These are phyloP conservation scores for Conidiobolus incongruus DNA, from an alignment of 371 early-diverging fungal species.

Conservation along the genomic window DNA sequence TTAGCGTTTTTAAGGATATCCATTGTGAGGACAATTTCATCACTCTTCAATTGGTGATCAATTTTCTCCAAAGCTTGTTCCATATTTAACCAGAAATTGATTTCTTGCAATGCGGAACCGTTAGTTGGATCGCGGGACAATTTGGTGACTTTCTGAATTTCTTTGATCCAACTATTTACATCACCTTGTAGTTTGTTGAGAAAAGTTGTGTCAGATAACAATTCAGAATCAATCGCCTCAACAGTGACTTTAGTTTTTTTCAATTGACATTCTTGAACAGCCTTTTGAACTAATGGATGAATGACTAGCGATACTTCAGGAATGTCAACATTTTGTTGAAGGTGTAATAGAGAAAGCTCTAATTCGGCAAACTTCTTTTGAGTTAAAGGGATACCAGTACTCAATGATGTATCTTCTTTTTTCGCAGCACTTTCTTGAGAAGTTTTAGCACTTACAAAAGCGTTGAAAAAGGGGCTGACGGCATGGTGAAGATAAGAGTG, in stretches of 20 bases:
- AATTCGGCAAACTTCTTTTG: conserved; percentile 97
- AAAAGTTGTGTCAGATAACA: conserved; percentile 60
- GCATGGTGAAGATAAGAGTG: conserved; percentile 85
- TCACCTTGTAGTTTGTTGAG: conserved; percentile 83
- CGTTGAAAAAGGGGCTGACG: conserved; percentile 91
- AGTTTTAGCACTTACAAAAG: conserved; percentile 58
- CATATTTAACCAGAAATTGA: conserved; percentile 96
- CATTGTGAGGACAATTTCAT: conserved; percentile 74
- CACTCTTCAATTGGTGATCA: conserved; percentile 83
- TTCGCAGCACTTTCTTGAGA: conserved; percentile 18
- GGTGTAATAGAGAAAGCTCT: conserved; percentile 76
- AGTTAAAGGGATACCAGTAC: conserved; percentile 78
- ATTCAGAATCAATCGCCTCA: conserved; percentile 38
- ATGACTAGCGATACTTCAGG: conserved; percentile 76
- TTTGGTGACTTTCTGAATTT: conserved; percentile 94
- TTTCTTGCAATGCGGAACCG: conserved; percentile 89
- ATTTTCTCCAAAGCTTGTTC: conserved; percentile 81
- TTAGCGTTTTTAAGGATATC: conserved; percentile 91
- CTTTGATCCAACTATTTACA: conserved; percentile 96
- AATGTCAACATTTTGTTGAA: conserved; percentile 95
- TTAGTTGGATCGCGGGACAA: conserved; percentile 79
- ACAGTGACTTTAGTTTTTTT: conserved; percentile 37
- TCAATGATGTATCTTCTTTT: conserved; percentile 63
- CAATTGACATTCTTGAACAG: conserved; percentile 49
- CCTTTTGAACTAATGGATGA: conserved; percentile 60